Evolutionary conservation across 768 basidiomycete genomes (phyloP).

Genomic region (Cystofilobasidium bisporidii): DNA sequence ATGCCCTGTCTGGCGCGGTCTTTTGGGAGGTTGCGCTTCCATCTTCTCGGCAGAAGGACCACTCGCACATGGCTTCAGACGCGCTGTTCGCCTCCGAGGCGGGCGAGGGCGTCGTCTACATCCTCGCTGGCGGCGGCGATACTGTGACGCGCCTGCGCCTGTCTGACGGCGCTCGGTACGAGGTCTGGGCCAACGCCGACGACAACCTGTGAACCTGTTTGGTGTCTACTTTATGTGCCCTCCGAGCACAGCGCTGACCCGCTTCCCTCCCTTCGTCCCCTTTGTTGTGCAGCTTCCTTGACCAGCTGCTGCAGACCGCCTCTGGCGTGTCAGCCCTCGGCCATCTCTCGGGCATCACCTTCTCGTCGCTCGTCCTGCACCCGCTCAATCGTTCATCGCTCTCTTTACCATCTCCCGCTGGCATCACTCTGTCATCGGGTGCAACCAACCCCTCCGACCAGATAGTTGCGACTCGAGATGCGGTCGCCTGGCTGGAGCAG

Average conservation of each 20-base stretch:
- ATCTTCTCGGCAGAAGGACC: slow-evolving; percentile 41
- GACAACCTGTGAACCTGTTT: not conserved
- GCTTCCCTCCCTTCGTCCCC: no score
- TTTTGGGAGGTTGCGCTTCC: slow-evolving; percentile 59
- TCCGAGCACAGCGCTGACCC: no score
- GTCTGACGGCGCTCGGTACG: slow-evolving; percentile 37
- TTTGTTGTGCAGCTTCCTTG: not conserved
- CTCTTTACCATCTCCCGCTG: slow-evolving; percentile 29
- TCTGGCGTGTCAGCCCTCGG: slow-evolving; percentile 44
- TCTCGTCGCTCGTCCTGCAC: no score
- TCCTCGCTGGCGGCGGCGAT: slow-evolving; percentile 33
- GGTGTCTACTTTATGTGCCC: not conserved
- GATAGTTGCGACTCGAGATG: slow-evolving; percentile 3
- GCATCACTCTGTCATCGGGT: not conserved
- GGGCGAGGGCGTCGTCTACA: slow-evolving; percentile 27
- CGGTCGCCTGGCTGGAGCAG: slow-evolving; percentile 16
- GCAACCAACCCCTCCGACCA: no score
- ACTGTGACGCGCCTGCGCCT: not conserved
- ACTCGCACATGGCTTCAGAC: slow-evolving; percentile 48
- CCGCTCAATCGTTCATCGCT: slow-evolving; percentile 36
- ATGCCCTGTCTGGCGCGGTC: slow-evolving; percentile 54
- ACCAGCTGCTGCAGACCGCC: slow-evolving; percentile 46
- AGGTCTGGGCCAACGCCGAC: slow-evolving; percentile 52
- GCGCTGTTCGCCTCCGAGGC: slow-evolving; percentile 51
- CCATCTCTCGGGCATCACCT: not conserved